Conservation (phyloP, 768 basidiomycete genomes). For the Termitomyces sp. region DNA sequence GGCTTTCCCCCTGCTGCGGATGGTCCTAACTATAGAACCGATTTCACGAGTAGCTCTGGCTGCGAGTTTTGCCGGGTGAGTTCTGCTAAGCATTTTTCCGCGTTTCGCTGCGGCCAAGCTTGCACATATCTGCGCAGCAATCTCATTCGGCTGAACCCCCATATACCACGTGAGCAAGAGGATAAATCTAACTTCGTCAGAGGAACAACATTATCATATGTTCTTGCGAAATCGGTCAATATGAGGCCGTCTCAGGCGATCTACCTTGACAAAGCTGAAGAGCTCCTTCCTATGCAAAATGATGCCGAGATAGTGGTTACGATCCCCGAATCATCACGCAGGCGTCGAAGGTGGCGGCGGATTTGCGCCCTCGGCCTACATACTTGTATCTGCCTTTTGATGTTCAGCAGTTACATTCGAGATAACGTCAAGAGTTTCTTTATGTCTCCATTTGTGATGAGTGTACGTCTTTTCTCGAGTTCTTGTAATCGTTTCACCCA, state of each 20-base stretch:
- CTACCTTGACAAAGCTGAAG: constrained; percentile 7
- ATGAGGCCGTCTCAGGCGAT: constrained; percentile 10
- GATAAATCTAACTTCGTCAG: constrained; percentile 1
- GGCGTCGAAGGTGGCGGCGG: background rate
- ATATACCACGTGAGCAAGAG: background rate
- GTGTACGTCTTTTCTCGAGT: background rate
- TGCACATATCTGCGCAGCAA: background rate
- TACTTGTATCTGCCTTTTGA: background rate
- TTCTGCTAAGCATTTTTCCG: background rate
- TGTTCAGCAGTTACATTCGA: background rate
- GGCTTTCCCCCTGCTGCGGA: background rate
- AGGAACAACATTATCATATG: background rate
- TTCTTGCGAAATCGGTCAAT: background rate
- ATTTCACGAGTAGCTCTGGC: background rate
- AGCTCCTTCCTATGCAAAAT: background rate
- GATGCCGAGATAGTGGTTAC: background rate
- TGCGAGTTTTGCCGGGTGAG: background rate
- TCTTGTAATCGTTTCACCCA: background rate
- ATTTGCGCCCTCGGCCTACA: background rate
- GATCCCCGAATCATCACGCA: background rate
- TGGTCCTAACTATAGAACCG: background rate
- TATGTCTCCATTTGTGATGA: background rate
- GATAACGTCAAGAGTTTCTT: background rate
- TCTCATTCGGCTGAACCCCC: background rate
- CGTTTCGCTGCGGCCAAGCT: background rate